phyloP scores from a whole-genome alignment of 106 monocot species.

The Amphibolis antarctica region DNA sequence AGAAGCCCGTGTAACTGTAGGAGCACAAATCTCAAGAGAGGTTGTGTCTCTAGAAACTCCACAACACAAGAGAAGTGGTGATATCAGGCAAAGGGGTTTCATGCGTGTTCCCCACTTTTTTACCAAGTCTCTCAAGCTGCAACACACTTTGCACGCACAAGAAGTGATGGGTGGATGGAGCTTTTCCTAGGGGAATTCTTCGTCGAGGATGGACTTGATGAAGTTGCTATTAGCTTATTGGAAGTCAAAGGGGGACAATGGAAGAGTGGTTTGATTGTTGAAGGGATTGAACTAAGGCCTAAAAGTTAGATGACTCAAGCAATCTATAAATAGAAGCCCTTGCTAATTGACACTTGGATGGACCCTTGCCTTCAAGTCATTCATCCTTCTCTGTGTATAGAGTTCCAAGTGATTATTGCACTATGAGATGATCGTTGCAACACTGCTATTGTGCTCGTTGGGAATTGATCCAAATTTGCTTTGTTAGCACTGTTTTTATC shows the following conservation, averaged over 20 bases:
- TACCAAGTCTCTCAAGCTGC: too few species aligned
- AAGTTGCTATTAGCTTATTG: slow-evolving; percentile 5
- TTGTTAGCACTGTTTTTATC: too few species aligned
- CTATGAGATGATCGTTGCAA: too few species aligned
- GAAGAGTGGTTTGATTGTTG: slow-evolving; percentile 15
- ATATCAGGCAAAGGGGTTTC: neutral
- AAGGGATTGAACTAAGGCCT: slow-evolving; percentile 21
- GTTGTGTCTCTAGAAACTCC: neutral
- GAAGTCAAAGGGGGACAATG: slow-evolving; percentile 8
- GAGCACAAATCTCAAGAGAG: neutral
- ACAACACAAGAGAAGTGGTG: neutral
- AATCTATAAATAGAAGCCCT: too few species aligned
- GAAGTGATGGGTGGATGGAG: slow-evolving; percentile 19
- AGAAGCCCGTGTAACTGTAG: neutral
- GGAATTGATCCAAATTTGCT: too few species aligned
- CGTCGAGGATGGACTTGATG: neutral
- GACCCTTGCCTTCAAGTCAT: too few species aligned
- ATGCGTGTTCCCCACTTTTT: too few species aligned
- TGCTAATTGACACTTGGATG: too few species aligned
- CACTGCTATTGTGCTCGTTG: too few species aligned
- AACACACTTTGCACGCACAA: too few species aligned
- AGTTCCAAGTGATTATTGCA: too few species aligned
- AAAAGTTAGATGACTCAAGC: neutral
- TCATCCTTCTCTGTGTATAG: too few species aligned
- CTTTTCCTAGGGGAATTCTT: neutral